These are phyloP conservation scores for Diplodia corticola DNA, from an alignment of 2,329 filamentous ascomycete species.

Conservation along the genomic window DNA sequence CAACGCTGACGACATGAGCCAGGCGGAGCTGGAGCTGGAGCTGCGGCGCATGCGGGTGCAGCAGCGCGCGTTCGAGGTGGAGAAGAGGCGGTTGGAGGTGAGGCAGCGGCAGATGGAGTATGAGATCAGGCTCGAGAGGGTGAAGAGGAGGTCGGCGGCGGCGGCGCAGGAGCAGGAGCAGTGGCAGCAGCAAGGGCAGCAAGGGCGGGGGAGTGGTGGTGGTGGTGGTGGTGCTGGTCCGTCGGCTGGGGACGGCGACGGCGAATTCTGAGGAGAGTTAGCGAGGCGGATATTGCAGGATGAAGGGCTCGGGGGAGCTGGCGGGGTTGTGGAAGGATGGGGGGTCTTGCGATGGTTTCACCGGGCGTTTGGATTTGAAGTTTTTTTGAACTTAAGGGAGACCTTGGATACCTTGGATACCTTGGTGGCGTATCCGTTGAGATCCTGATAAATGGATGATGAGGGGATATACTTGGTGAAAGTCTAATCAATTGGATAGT, in stretches of 20 bases:
- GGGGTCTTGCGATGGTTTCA: no score
- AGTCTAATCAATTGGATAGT: background rate
- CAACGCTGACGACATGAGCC: background rate
- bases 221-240: background rate
- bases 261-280: background rate
- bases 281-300: no score
- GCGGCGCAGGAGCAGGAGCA: background rate
- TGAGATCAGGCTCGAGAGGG: background rate
- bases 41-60: background rate
- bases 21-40: background rate
- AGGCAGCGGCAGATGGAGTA: background rate
- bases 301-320: no score
- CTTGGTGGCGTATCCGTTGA: no score
- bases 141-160: no score
- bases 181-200: no score
- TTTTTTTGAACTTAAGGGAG: no score
- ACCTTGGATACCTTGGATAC: background rate
- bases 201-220: background rate
- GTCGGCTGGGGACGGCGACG: no score
- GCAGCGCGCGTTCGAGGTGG: background rate
- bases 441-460: no score
- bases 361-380: no score
- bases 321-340: no score
- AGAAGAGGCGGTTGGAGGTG: slow-evolving; percentile 2
- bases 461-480: background rate